Base-by-base conservation (phyloP, 2,329 filamentous ascomycete species). In the Lachnellula suecica region DNA sequence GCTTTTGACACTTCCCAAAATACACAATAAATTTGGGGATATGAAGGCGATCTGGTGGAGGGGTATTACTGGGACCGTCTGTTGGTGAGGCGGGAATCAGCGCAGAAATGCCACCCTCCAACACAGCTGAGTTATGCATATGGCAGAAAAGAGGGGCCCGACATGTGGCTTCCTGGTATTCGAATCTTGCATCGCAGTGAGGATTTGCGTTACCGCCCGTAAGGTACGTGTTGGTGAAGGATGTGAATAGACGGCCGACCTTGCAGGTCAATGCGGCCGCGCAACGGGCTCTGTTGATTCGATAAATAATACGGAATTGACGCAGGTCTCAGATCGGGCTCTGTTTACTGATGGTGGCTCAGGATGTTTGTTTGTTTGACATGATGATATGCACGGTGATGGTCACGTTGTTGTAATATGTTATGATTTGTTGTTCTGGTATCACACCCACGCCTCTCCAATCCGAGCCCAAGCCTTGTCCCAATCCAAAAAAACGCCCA, bases 381-480 rank as follows among this genome's bases (percentile, higher is more conserved):
- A 23, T 15, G 35, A 23, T 15, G 35, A 49, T 49, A 40, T 41
- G 35, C 31, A 19, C 34, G 35, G 19, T 45, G 44, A 46, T 22
- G 25, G 20, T 20, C 25, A 46, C 27, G 29, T 51, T 49, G 46
- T 53, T 47, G 40, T 57, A 45, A 57, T 29, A 45, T 54, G 25
- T 57, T 52, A 53, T 9, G 38, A 57, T 54, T 52, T 38, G 49
- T 59, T 60, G 51, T 59, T 60, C 55, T 62, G 55, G 58, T 58
- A 59, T 60, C 56, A 51, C 51, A 46, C 34, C 49, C 59, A 54
- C 48, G 52, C 53, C 55, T 47, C 54, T 56, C 51, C 53, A 25
- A 47, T n/a, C 49, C 54, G 24, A 55, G 27, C 58, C 52, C 40
- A 54, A 51, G 41, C 56, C 31, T n/a, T n/a, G n/a, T n/a, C n/a